Evolutionary conservation across 345 rosid genomes (phyloP), one percentile per base, ranked within the genome.

Genomic region (Zanthoxylum bungeanum): DNA sequence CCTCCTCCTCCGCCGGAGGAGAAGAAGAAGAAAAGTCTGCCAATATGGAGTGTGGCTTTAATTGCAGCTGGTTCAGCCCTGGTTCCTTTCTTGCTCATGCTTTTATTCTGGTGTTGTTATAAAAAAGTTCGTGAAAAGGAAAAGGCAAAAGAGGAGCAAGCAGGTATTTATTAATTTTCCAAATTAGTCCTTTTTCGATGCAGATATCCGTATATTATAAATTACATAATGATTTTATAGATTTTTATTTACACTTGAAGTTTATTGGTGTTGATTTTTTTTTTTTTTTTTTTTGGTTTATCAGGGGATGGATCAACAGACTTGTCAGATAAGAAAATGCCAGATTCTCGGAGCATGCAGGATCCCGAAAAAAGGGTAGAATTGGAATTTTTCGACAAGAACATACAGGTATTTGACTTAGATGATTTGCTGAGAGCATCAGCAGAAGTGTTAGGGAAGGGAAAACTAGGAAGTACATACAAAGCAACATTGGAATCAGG

Each of bases 361-460:
- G 88, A 82, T 73, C 79, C 84, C 2, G 88, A 85, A 72, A 81
- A 79, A 76, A 60, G 64, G 25, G 81, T 69, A 40, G 89, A 85
- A 46, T 70, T 88, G 5, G 78, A 77, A 69, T 72, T 88, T 71
- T 79, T 88, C 1, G 79, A 77, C 61, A 78, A 61, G 79, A 77
- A 69, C 36, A 64, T 73, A 63, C 74, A 77, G 0, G 75, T 59
- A 4, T 85, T 88, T 22, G 84, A 84, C 79, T 78, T 85, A 77
- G 88, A 88, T 53, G 92, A 88, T 58, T 77, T 88, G 58, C 84
- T 88, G 0, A 75, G 87, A 63, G 83, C 89, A 70, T 82, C 89
- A 2, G 88, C 92, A 10, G 81, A 82, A 76, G 67, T 79, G 16
- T 39, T 88, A 11, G 88, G 87, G 19, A 85, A 75, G 47, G 92